Percentiles rank a stretch among this genome's conserved stretches.
These are phyloP conservation scores for Helianthus tuberosus DNA, from an alignment of 129 eudicot genomes.

Conservation along the genomic window DNA sequence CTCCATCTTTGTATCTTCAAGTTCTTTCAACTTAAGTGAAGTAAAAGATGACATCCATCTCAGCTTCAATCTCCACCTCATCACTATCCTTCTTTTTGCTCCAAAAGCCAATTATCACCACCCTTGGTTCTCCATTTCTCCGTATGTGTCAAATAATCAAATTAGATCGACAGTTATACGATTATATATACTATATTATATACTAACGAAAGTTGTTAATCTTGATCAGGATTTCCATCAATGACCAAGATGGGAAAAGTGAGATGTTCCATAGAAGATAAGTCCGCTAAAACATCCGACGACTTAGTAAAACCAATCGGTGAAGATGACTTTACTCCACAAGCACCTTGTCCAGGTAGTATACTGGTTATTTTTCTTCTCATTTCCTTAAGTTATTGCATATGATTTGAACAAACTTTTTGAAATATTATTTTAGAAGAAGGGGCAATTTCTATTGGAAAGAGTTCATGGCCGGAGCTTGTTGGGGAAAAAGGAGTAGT, in stretches of 20 bases:
- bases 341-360: too few species aligned
- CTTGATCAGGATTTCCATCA: conserved; percentile 60
- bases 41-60: conserved; percentile 65
- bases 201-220: conserved; percentile 3
- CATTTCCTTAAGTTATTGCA: too few species aligned
- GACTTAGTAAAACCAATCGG: conserved; percentile 2
- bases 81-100: conserved; percentile 36
- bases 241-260: conserved; percentile 65
- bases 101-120: conserved; percentile 19
- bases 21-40: conserved; percentile 23
- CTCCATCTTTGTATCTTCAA: conserved; percentile 10
- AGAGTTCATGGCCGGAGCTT: conserved; percentile 61
- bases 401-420: too few species aligned
- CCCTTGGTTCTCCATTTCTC: conserved; percentile 23
- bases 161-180: background rate
- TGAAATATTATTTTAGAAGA: background rate
- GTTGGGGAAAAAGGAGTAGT: conserved; percentile 40
- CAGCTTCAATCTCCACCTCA: conserved; percentile 70
- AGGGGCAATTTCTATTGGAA: conserved; percentile 19
- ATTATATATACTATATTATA: background rate
- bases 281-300: conserved; percentile 22
- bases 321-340: too few species aligned
- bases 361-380: too few species aligned
- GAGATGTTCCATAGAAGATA: conserved; percentile 63
- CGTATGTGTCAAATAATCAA: conserved; percentile 14